phyloP scores from a whole-genome alignment of 805 yeast species.

The Saccharomycopsis malanga region DNA sequence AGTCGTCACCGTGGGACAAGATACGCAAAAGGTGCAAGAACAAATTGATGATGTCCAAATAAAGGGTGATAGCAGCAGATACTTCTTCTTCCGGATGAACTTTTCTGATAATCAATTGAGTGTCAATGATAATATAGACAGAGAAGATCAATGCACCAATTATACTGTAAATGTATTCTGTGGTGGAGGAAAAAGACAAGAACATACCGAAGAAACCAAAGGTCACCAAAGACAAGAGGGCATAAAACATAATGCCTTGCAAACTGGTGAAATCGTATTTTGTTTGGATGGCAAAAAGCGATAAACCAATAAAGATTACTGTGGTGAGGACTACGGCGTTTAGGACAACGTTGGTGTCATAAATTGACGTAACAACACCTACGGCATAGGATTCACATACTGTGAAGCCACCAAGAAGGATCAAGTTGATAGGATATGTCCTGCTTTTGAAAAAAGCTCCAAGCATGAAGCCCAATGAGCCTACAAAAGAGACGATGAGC shows the following conservation, averaged over 20 bases:
- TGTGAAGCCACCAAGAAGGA: conserved; percentile 61
- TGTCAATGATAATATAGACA: conserved; percentile 69
- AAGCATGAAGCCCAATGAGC: conserved; percentile 57
- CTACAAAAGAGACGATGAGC: conserved; percentile 47
- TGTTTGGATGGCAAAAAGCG: conserved; percentile 69
- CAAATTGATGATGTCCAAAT: conserved; percentile 76
- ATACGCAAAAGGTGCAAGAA: conserved; percentile 71
- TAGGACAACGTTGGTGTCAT: conserved; percentile 56
- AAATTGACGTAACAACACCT: conserved; percentile 57
- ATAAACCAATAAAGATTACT: conserved; percentile 67
- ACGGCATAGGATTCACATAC: conserved; percentile 65
- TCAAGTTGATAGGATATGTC: conserved; percentile 60
- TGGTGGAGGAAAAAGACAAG: conserved; percentile 49
- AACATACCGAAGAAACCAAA: conserved; percentile 66
- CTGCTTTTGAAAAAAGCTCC: conserved; percentile 58
- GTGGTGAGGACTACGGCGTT: conserved; percentile 67
- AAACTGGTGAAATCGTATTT: conserved; percentile 67
- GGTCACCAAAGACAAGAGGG: conserved; percentile 62
- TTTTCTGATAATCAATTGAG: conserved; percentile 70
- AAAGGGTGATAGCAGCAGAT: conserved; percentile 69
- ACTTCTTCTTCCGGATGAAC: conserved; percentile 79
- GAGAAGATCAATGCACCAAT: conserved; percentile 70
- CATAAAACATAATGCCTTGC: conserved; percentile 51
- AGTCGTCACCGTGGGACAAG: conserved; percentile 27
- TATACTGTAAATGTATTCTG: conserved; percentile 61